phyloP scores from a whole-genome alignment of 2,329 filamentous ascomycete species.

The Ophiostoma himal-ulmi region DNA sequence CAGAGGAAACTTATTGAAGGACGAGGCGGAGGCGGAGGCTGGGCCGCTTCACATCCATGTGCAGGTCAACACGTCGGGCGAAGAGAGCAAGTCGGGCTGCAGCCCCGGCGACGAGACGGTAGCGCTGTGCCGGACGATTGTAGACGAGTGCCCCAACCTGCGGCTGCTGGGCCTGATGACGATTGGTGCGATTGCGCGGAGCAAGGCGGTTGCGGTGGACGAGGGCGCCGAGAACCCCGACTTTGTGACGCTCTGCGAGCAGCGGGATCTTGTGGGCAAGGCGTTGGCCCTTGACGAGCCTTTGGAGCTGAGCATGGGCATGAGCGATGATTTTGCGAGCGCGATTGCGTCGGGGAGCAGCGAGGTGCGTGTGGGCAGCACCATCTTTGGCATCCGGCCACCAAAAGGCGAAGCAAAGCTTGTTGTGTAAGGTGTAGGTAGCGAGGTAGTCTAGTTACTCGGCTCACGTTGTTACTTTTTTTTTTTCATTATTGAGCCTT shows the following conservation, averaged over 20 bases:
- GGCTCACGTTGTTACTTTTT: background rate
- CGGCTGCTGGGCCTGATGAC: constrained; percentile 86
- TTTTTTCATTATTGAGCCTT: background rate
- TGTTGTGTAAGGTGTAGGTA: constrained; percentile 40
- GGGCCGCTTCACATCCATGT: constrained; percentile 67
- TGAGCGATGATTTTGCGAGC: constrained; percentile 94
- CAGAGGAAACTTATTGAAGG: constrained; percentile 40
- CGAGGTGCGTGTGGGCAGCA: constrained; percentile 88
- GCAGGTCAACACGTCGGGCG: constrained; percentile 92
- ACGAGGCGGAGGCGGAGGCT: background rate
- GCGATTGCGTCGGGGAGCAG: constrained; percentile 77
- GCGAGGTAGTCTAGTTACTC: background rate
- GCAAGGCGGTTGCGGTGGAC: constrained; percentile 63
- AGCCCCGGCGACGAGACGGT: constrained; percentile 57
- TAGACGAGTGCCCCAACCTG: constrained; percentile 65
- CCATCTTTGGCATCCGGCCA: constrained; percentile 83
- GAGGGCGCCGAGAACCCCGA: constrained; percentile 86
- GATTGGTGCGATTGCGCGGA: constrained; percentile 88
- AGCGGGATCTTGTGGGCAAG: constrained; percentile 62
- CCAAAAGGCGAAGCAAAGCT: constrained; percentile 73
- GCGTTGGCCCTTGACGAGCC: constrained; percentile 37
- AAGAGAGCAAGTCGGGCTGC: constrained; percentile 78
- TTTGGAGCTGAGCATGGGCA: constrained; percentile 96
- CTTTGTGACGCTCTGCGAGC: constrained; percentile 63
- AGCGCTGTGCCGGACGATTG: constrained; percentile 63